phyloP scores from a whole-genome alignment of 805 yeast species.

The Candida mattraensis region DNA sequence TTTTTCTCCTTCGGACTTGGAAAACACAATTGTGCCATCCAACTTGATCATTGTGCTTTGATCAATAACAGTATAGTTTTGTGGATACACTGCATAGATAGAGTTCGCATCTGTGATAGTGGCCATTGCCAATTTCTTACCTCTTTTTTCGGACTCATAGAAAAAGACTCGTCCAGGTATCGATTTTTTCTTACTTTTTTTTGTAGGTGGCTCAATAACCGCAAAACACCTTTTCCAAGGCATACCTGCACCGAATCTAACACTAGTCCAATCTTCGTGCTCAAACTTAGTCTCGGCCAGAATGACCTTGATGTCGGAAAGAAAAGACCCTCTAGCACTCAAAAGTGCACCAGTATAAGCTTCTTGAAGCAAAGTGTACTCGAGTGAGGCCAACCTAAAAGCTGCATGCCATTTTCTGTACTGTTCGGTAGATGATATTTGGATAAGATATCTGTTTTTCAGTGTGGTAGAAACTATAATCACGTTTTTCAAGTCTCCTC shows the following conservation, averaged over 20 bases:
- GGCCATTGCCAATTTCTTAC: slow-evolving; percentile 78
- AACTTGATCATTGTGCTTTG: slow-evolving; percentile 84
- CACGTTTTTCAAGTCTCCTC: slow-evolving; percentile 71
- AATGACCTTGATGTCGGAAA: slow-evolving; percentile 83
- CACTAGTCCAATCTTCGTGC: slow-evolving; percentile 94
- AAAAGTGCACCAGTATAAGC: slow-evolving; percentile 95
- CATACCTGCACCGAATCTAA: slow-evolving; percentile 95
- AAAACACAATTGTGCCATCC: slow-evolving; percentile 75
- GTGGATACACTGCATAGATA: slow-evolving; percentile 91
- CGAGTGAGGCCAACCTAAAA: slow-evolving; percentile 75
- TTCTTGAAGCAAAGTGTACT: slow-evolving; percentile 81
- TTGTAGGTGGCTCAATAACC: slow-evolving; percentile 71
- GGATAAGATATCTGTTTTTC: slow-evolving; percentile 83
- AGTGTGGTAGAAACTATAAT: slow-evolving; percentile 90
- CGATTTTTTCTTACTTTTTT: slow-evolving; percentile 46
- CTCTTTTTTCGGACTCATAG: slow-evolving; percentile 76
- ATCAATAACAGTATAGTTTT: slow-evolving; percentile 76
- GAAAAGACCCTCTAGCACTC: slow-evolving; percentile 84
- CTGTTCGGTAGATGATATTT: slow-evolving; percentile 64
- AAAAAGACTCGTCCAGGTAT: slow-evolving; percentile 71
- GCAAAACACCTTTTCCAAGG: slow-evolving; percentile 96
- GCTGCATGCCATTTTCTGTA: slow-evolving; percentile 81
- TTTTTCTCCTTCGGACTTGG: slow-evolving; percentile 47
- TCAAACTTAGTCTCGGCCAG: slow-evolving; percentile 81
- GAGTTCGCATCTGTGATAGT: slow-evolving; percentile 66